Conservation (phyloP, 306 rosid species). For the Dryas octopetala region DNA sequence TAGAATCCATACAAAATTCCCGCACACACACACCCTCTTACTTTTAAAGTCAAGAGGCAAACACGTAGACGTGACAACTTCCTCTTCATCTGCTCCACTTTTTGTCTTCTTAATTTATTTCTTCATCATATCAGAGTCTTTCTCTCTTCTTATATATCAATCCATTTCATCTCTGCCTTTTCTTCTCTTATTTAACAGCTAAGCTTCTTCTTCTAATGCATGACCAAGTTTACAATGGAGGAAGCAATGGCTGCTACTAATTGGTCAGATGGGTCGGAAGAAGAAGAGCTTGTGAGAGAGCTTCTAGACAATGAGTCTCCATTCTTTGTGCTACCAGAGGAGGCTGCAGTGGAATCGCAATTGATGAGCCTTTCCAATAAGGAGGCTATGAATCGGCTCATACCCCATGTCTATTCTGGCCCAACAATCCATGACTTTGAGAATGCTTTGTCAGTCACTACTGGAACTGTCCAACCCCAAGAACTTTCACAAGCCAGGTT, state of each 20-base stretch:
- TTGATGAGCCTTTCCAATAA: slow-evolving; percentile 19
- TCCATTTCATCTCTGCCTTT: neutral
- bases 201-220: neutral
- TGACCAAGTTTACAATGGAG: slow-evolving; percentile 32
- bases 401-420: slow-evolving; percentile 59
- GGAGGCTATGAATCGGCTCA: slow-evolving; percentile 33
- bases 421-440: slow-evolving; percentile 76
- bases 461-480: slow-evolving; percentile 41
- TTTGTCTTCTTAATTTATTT: slow-evolving; percentile 26
- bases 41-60: slow-evolving; percentile 60
- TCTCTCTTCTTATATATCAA: slow-evolving; percentile 15
- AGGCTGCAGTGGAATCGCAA: slow-evolving; percentile 10
- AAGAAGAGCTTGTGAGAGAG: slow-evolving; percentile 61
- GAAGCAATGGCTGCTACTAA: slow-evolving; percentile 26
- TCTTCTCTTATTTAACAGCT: too few relatives aligned
- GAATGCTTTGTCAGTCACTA: slow-evolving; percentile 53
- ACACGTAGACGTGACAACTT: slow-evolving; percentile 49
- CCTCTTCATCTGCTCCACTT: slow-evolving; percentile 66
- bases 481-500: slow-evolving; percentile 55
- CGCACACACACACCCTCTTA: slow-evolving; percentile 25
- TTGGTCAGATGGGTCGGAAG: slow-evolving; percentile 62
- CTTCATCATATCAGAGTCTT: slow-evolving; percentile 7
- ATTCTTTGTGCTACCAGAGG: slow-evolving; percentile 38
- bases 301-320: slow-evolving; percentile 68
- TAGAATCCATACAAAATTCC: slow-evolving; percentile 44